Base-by-base conservation (phyloP, 345 rosid species). In the Sisymbrium irio region DNA sequence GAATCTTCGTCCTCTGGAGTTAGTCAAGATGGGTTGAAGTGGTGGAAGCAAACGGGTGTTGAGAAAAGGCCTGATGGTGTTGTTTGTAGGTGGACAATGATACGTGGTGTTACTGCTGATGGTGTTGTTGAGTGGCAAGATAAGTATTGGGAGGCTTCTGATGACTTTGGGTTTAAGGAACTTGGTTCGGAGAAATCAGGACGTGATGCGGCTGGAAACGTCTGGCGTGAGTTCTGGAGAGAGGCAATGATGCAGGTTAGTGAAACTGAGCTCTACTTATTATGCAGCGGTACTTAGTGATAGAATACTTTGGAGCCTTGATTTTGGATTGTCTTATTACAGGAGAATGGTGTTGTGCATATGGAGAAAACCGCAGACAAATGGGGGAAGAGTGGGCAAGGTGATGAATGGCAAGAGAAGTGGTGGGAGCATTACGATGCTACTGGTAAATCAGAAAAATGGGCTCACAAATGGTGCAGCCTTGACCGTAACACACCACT, bases 401-500 rank as follows among this genome's bases (percentile, higher is more conserved):
- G 89, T 33, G 97, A 85, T 15, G 96, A 93, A 74, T 94, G 98
- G 97, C 95, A 83, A 79, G 98, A 94, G 82, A 69, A 89, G 80
- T 91, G 98, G 98, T 88, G 83, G 83, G 98, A 94, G 75, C 97
- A 91, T 80, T 91, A 91, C 39, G 85, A 87, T 78, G 91, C 95
- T 12, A 81, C 96, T 0, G 93, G 93, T 25, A 71, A 89, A 79
- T 81, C 98, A 1, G 96, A 94, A 56, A 94, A 94, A 83, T 91
- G 97, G 97, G 95, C 98, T 37, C 88, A 91, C 72, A 94, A 94
- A 77, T 89, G 98, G 98, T 91, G 98, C 80, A 85, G 93, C 79
- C 82, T 89, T 71, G 92, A 94, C 82, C 98, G 95, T 15, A 82
- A 82, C 54, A 91, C 89, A 49, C 82, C 71, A 19, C 89, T 91